Conservation (phyloP, 805 yeast genomes). For the Candida jianshihensis region DNA sequence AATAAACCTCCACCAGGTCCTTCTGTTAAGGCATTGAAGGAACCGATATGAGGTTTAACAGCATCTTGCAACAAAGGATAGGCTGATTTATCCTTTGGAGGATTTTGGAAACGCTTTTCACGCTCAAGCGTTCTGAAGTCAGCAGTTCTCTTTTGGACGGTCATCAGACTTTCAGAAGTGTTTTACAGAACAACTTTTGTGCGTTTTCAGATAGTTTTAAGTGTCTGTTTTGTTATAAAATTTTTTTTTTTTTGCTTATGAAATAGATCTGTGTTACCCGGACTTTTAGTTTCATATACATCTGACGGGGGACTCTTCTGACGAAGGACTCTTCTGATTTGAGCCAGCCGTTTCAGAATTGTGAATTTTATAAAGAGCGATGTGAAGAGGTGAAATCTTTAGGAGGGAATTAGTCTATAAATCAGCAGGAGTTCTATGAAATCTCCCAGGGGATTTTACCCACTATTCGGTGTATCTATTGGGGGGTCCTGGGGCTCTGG, state of each 20-base stretch:
- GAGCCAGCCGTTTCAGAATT: too few species aligned
- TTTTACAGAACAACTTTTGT: background rate
- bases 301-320: too few species aligned
- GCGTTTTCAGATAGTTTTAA: background rate
- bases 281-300: too few species aligned
- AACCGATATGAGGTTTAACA: conserved; percentile 90
- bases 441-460: too few species aligned
- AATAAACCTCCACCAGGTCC: conserved; percentile 82
- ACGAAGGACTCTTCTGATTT: too few species aligned
- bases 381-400: too few species aligned
- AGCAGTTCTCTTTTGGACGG: conserved; percentile 30
- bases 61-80: conserved; percentile 84
- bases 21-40: conserved; percentile 90
- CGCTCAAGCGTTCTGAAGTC: conserved; percentile 71
- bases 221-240: conserved; percentile 1
- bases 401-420: too few species aligned
- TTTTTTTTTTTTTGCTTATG: background rate
- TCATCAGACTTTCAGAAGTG: conserved; percentile 11
- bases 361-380: too few species aligned
- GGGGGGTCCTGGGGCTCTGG: too few species aligned
- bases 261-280: background rate
- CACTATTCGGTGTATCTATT: too few species aligned
- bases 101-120: conserved; percentile 77
- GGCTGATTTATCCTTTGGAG: conserved; percentile 80
- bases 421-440: too few species aligned